These are phyloP conservation scores for Aspergillus kassunensis DNA, from an alignment of 495 filamentous ascomycete genomes.

Conservation along the genomic window DNA sequence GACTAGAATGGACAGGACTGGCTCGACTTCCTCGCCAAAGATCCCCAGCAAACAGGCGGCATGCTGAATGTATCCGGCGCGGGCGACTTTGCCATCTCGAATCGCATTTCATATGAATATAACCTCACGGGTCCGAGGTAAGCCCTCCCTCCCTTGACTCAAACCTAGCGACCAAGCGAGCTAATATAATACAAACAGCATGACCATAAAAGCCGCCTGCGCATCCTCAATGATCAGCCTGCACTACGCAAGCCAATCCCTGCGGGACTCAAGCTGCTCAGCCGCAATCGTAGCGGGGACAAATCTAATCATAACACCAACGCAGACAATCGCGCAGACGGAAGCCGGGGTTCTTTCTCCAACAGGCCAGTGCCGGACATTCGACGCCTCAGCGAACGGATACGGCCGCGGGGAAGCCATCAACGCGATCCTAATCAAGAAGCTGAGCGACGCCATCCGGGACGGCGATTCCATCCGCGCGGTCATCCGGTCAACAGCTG, in stretches of 20 bases:
- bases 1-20: neutral
- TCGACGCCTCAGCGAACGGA: neutral
- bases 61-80: conserved; percentile 7
- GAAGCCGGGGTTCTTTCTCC: neutral
- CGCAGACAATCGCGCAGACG: neutral
- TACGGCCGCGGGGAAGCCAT: neutral
- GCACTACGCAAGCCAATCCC: neutral
- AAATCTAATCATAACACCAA: conserved; percentile 1
- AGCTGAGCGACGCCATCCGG: neutral
- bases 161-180: no score
- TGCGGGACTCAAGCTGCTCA: neutral
- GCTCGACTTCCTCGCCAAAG: conserved; percentile 4
- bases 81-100: conserved; percentile 1
- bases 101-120: conserved; percentile 5
- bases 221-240: neutral
- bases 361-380: neutral
- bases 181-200: neutral
- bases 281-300: neutral
- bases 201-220: neutral
- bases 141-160: neutral
- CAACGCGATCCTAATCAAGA: neutral
- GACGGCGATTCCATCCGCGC: neutral
- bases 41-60: neutral
- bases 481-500: neutral
- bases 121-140: neutral